phyloP scores from a whole-genome alignment of 2,329 filamentous ascomycete genomes.

The Chaetomium strumarium region DNA sequence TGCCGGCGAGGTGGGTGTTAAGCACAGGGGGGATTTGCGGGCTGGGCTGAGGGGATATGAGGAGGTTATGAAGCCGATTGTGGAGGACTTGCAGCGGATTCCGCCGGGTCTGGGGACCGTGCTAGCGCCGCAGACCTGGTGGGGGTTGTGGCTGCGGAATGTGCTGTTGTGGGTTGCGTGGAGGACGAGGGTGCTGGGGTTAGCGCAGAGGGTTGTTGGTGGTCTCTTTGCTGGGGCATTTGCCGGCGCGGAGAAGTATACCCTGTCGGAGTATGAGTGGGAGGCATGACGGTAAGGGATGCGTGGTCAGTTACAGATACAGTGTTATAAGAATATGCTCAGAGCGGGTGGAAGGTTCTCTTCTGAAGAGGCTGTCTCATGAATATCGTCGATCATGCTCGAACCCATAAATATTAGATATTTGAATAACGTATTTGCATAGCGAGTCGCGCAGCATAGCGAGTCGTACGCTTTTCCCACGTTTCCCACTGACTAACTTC shows the following conservation, averaged over 20 bases:
- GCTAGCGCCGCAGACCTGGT: constrained; percentile 1
- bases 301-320: too few relatives aligned
- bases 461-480: too few relatives aligned
- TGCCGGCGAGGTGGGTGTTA: background rate
- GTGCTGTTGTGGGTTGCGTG: background rate
- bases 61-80: background rate
- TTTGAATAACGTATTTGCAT: too few relatives aligned
- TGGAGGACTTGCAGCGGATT: background rate
- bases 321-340: too few relatives aligned
- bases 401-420: too few relatives aligned
- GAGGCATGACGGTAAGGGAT: background rate
- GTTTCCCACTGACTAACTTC: too few relatives aligned
- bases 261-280: background rate
- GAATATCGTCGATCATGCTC: too few relatives aligned
- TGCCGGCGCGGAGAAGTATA: background rate
- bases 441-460: too few relatives aligned
- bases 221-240: background rate
- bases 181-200: background rate
- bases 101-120: background rate
- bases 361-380: too few relatives aligned
- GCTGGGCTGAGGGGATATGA: background rate
- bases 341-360: too few relatives aligned
- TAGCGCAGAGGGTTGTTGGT: background rate
- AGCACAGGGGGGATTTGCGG: background rate
- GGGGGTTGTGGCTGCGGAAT: constrained; percentile 4